These are phyloP conservation scores for Millerozyma miso DNA, from an alignment of 805 yeast species.

Conservation along the genomic window DNA sequence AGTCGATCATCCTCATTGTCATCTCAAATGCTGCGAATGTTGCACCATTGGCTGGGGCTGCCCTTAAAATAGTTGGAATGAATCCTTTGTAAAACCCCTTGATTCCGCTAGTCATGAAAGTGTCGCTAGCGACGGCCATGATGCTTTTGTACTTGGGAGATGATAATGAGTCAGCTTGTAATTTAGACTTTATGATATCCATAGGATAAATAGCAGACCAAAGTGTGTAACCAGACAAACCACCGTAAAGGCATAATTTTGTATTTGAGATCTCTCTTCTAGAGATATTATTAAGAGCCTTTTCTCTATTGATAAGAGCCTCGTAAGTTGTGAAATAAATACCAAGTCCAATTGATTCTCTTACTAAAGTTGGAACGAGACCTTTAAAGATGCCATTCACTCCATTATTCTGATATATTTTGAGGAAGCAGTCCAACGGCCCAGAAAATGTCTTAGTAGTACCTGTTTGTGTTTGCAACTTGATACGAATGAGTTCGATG, in stretches of 20 bases:
- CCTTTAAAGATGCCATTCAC: conserved; percentile 71
- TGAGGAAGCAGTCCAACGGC: conserved; percentile 66
- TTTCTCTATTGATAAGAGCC: conserved; percentile 70
- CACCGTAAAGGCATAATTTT: conserved; percentile 85
- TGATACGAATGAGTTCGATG: conserved; percentile 90
- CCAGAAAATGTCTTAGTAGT: conserved; percentile 55
- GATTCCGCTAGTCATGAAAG: conserved; percentile 57
- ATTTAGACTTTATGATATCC: conserved; percentile 84
- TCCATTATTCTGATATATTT: conserved; percentile 54
- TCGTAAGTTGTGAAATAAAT: conserved; percentile 87
- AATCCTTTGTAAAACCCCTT: conserved; percentile 88
- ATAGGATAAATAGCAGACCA: conserved; percentile 86
- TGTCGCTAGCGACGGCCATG: conserved; percentile 52
- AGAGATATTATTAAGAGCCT: conserved; percentile 38
- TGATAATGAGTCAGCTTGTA: conserved; percentile 63
- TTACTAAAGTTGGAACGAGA: conserved; percentile 69
- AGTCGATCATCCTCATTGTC: conserved; percentile 63
- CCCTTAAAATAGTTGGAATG: conserved; percentile 86
- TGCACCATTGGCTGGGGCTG: conserved; percentile 98
- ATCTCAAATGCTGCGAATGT: conserved; percentile 92
- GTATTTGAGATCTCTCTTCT: conserved; percentile 83
- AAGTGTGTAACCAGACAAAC: conserved; percentile 82
- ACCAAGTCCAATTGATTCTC: conserved; percentile 90
- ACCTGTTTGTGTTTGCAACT: conserved; percentile 83
- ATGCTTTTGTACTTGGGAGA: conserved; percentile 59